A percentile compares a stretch with the other conserved stretches of the same genome.
phyloP scores from a whole-genome alignment of 2,329 filamentous ascomycete species.

The Colletotrichum trifolii region DNA sequence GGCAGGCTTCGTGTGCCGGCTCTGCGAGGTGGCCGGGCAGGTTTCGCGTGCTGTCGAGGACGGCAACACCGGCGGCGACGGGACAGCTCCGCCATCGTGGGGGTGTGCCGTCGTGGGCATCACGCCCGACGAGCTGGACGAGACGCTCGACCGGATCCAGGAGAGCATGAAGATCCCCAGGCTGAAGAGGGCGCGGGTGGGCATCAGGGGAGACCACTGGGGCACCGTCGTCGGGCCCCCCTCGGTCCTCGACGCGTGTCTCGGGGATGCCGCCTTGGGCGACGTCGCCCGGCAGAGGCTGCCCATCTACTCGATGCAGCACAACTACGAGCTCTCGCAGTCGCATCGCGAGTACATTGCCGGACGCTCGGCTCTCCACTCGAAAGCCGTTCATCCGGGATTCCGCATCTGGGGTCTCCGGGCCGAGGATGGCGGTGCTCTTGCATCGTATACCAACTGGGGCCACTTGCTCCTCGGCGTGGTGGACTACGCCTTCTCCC shows the following conservation, averaged over 20 bases:
- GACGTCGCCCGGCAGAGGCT: background rate
- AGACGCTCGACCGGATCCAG: too few species aligned
- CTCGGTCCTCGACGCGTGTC: slow-evolving; percentile 12
- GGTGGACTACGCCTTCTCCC: slow-evolving; percentile 2
- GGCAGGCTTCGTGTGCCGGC: slow-evolving; percentile 1
- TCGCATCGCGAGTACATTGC: slow-evolving; percentile 18
- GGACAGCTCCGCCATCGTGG: too few species aligned
- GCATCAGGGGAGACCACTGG: slow-evolving; percentile 15
- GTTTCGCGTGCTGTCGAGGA: background rate
- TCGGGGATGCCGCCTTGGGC: background rate
- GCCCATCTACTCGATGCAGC: slow-evolving; percentile 15
- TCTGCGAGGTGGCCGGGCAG: slow-evolving; percentile 9
- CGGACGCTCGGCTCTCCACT: background rate
- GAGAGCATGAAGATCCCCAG: background rate
- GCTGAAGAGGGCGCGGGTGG: slow-evolving; percentile 4
- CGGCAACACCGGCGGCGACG: background rate
- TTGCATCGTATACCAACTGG: background rate
- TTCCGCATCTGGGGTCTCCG: too few species aligned
- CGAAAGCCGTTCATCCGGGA: too few species aligned
- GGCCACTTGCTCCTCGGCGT: slow-evolving; percentile 2
- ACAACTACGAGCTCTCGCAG: slow-evolving; percentile 19
- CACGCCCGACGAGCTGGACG: too few species aligned
- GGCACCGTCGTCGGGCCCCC: slow-evolving; percentile 16
- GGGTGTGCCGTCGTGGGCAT: too few species aligned
- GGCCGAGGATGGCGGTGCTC: too few species aligned